Conservation (phyloP, 352 stramenopile species). For the Nothophytophthora sp. region DNA sequence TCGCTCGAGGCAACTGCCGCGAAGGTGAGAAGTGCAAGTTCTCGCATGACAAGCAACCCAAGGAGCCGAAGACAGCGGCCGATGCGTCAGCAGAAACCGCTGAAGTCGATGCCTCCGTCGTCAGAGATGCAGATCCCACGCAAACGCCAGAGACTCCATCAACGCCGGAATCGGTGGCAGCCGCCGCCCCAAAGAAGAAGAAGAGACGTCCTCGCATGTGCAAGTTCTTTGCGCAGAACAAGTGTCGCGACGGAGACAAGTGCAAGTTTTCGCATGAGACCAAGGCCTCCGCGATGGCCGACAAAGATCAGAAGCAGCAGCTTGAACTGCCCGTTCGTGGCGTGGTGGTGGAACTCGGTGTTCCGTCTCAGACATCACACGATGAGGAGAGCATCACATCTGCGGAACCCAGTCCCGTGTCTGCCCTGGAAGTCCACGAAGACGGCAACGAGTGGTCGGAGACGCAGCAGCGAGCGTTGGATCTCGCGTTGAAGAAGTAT, state of each 20-base stretch:
- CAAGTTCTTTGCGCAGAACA: slow-evolving; percentile 54
- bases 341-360: slow-evolving; percentile 21
- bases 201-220: slow-evolving; percentile 35
- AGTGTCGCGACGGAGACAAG: slow-evolving; percentile 51
- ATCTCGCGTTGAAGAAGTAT: slow-evolving; percentile 71
- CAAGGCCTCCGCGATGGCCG: slow-evolving; percentile 11
- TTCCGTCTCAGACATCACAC: neutral
- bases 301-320: slow-evolving; percentile 1
- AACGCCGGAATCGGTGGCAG: neutral
- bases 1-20: slow-evolving; percentile 54
- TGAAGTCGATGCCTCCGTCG: slow-evolving; percentile 4
- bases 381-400: neutral
- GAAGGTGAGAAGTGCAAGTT: slow-evolving; percentile 57
- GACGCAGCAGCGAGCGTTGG: slow-evolving; percentile 62
- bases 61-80: slow-evolving; percentile 11
- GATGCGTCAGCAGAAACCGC: neutral
- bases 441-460: slow-evolving; percentile 53
- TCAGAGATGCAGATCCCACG: slow-evolving; percentile 17
- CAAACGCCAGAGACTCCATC: slow-evolving; percentile 1
- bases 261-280: slow-evolving; percentile 64
- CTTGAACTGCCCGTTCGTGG: neutral
- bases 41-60: slow-evolving; percentile 31
- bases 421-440: neutral
- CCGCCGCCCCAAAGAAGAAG: slow-evolving; percentile 16
- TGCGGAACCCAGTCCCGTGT: neutral